Base-by-base conservation (phyloP, 2,329 filamentous ascomycete genomes). In the Pyricularia sp. region DNA sequence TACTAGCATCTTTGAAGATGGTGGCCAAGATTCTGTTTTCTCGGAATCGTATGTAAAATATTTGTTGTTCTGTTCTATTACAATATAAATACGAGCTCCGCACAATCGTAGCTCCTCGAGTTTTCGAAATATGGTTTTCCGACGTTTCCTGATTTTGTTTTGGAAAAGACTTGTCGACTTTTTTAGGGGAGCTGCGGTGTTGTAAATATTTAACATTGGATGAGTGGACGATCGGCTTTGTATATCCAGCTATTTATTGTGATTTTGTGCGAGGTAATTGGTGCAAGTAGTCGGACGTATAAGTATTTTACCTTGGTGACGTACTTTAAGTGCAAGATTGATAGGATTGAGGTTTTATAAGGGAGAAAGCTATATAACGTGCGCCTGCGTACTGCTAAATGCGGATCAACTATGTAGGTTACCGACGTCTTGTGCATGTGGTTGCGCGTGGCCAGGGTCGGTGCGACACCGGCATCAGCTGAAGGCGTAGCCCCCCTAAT, bases 41-140 rank as follows among this genome's bases (percentile, higher is more conserved):
- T 61, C 58, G 26, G 58, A 61, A 26, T 26, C n/a, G 23, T 61
- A 61, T 25, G 58, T 61, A 26, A 61, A 61, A 61, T 61, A 61
- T 61, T 26, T 23, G 58, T 61, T 61, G 25, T 61, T 61, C 58
- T 61, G 58, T 61, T 61, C 23, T 61, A 61, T 61, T 26, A 61
- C 58, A 61, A 26, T 61, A 61, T 61, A 61, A 61, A 61, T 59
- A 25, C 55, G 55, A 59, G 55, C 55, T 25, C 55, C 55, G 55
- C 55, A 59, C 55, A 59, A 59, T 61, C 58, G 58, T 23, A 61
- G 58, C 58, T 61, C 58, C n/a, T 61, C 58, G 58, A 61, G 58
- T 26, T 61, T 61, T 23, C 58, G 58, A 61, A 61, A 61, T 23
- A 61, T 61, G n/a, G 58, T 61, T 61, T 61, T 61, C 58, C 58